A percentile compares a stretch with the other conserved stretches of the same genome.
Conservation (phyloP, 2,329 filamentous ascomycete genomes). For the Penicillium sp. region DNA sequence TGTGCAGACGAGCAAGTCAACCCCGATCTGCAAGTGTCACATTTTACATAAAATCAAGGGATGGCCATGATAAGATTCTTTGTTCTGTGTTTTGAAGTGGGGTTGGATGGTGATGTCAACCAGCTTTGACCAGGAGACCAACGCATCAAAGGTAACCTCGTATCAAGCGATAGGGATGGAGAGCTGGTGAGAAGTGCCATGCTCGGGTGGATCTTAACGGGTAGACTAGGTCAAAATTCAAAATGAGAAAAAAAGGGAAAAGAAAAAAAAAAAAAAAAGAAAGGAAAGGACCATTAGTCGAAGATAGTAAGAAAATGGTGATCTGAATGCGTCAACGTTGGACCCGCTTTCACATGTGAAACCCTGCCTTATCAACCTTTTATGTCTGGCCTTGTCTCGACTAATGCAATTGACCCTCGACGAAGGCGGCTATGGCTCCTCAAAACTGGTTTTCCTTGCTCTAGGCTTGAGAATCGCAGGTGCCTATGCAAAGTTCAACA, state of each 20-base stretch:
- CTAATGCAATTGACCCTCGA: constrained; percentile 3
- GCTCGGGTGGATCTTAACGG: not conserved
- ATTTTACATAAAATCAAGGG: constrained; percentile 3
- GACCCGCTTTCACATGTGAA: constrained; percentile 38
- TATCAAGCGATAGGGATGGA: not conserved
- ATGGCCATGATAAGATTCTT: constrained; percentile 12
- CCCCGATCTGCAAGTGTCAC: constrained; percentile 14
- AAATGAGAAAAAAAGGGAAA: not conserved
- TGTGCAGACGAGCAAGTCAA: constrained; percentile 10
- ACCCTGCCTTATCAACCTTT: constrained; percentile 18
- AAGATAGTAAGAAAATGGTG: not conserved
- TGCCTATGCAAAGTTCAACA: constrained; percentile 2
- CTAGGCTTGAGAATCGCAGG: not conserved
- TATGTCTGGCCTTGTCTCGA: not conserved
- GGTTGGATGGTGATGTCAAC: constrained; percentile 1
- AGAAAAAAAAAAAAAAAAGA: too few relatives aligned
- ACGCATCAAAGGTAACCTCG: not conserved
- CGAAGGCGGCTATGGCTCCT: constrained; percentile 3
- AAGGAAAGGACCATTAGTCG: too few relatives aligned
- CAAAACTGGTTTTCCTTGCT: not conserved
- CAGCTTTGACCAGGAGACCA: constrained; percentile 1
- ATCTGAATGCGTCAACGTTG: constrained; percentile 16
- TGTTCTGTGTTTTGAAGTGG: not conserved
- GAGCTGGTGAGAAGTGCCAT: not conserved
- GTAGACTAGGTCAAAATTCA: not conserved